Percentiles rank a stretch among this genome's conserved stretches.
Conservation (phyloP, 2,329 filamentous ascomycete species). For the Colletotrichum simmondsii region DNA sequence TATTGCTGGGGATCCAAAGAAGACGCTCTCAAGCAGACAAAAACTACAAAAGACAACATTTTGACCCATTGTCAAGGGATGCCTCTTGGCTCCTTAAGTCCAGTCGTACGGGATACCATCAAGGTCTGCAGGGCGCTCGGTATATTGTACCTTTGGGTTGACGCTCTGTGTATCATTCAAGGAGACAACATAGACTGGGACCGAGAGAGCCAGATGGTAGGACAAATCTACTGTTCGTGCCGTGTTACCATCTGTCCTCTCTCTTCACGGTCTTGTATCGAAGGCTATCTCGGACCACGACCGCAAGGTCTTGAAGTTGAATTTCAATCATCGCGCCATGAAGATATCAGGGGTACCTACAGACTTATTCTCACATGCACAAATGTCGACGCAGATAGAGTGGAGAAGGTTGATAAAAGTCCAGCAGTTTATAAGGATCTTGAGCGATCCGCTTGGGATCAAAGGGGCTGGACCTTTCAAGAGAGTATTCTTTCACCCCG, state of each 20-base stretch:
- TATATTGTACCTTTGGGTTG: slow-evolving; percentile 42
- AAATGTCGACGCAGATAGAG: too few species aligned
- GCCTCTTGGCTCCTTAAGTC: neutral
- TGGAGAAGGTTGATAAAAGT: too few species aligned
- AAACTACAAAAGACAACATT: neutral
- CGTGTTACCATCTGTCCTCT: neutral
- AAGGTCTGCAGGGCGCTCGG: slow-evolving; percentile 26
- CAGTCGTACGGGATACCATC: neutral
- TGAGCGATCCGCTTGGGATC: neutral
- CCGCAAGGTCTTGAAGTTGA: neutral
- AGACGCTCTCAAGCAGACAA: neutral
- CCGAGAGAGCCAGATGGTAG: neutral
- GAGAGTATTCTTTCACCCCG: neutral
- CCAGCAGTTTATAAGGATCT: too few species aligned
- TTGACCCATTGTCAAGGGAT: neutral
- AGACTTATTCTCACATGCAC: neutral
- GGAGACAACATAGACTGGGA: slow-evolving; percentile 37
- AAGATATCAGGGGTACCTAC: neutral
- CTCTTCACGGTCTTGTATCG: neutral
- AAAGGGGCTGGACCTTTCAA: slow-evolving; percentile 3
- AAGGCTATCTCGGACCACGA: neutral
- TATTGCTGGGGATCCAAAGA: slow-evolving; percentile 13
- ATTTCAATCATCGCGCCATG: neutral
- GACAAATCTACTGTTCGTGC: neutral
- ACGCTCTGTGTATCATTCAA: slow-evolving; percentile 44